Percentiles rank a stretch among this genome's conserved stretches.
These are phyloP conservation scores for Solanum phureja DNA, from an alignment of 257 asterid genomes.

Conservation along the genomic window DNA sequence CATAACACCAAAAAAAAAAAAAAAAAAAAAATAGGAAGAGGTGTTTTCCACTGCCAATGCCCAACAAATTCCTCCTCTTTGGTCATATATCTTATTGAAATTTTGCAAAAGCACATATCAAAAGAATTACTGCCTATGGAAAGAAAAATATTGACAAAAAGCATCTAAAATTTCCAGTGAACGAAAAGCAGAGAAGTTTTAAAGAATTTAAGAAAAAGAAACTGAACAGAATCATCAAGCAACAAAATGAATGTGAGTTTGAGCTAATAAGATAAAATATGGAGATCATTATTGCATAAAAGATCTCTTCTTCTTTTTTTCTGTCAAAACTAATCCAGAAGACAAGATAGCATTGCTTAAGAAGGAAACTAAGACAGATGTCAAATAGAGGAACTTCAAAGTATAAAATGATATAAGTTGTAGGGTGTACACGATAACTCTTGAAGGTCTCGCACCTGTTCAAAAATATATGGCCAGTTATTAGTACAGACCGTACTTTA, in stretches of 20 bases:
- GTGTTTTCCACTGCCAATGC: background rate
- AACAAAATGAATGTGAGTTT: background rate
- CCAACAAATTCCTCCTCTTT: background rate
- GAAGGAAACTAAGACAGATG: background rate
- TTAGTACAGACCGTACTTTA: conserved; percentile 79
- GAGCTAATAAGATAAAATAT: background rate
- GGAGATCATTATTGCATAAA: background rate
- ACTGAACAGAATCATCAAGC: background rate
- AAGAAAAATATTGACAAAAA: background rate
- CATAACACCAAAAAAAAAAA: background rate
- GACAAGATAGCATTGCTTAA: background rate
- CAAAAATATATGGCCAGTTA: conserved; percentile 13
- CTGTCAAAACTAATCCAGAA: background rate
- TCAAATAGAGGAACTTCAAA: background rate
- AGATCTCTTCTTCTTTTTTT: background rate
- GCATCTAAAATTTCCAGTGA: background rate
- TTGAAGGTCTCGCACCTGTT: background rate
- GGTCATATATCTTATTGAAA: background rate
- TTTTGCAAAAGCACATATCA: background rate
- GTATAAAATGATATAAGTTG: background rate
- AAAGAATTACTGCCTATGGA: background rate
- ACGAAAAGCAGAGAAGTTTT: background rate
- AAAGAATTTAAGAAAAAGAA: background rate
- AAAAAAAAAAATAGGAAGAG: too few relatives aligned
- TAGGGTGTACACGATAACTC: background rate